A percentile compares a stretch with the other conserved stretches of the same genome.
Evolutionary conservation across 2,329 filamentous ascomycete genomes (phyloP).

Genomic region (Sporothrix sp.): DNA sequence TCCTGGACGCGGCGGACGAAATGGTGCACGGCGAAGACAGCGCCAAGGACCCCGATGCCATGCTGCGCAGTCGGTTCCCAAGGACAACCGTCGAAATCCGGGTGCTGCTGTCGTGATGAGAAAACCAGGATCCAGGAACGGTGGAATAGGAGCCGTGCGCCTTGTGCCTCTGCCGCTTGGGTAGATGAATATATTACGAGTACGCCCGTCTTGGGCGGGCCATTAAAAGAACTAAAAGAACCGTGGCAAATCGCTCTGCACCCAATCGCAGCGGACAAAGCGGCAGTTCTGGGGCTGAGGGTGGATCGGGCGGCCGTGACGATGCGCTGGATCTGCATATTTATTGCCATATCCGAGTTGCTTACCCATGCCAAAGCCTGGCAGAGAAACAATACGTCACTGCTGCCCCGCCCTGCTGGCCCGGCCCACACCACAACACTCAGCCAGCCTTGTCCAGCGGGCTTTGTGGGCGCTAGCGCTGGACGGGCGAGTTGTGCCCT

Average conservation of each 20-base stretch:
- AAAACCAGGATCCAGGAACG: background rate
- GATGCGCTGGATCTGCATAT: background rate
- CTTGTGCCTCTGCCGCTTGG: background rate
- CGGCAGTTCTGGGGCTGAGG: background rate
- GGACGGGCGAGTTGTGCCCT: background rate
- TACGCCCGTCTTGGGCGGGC: no score
- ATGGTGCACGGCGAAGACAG: conserved; percentile 20
- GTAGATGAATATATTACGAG: no score
- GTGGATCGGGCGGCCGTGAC: background rate
- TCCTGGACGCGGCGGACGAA: conserved; percentile 37
- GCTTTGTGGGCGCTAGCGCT: background rate
- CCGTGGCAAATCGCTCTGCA: background rate
- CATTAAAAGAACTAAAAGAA: no score
- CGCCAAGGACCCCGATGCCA: conserved; percentile 20
- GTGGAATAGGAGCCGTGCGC: background rate
- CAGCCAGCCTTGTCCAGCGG: conserved; percentile 12
- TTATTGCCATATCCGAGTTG: conserved; percentile 1
- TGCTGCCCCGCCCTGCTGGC: conserved; percentile 10
- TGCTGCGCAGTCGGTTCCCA: conserved; percentile 41
- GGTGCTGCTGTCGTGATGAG: conserved; percentile 43
- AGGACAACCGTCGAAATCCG: conserved; percentile 51
- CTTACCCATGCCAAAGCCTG: conserved; percentile 2
- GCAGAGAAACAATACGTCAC: conserved; percentile 14
- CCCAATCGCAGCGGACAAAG: background rate
- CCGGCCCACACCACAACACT: conserved; percentile 3